phyloP scores from a whole-genome alignment of 139 green algal genomes.

The Chlorella vulgaris region DNA sequence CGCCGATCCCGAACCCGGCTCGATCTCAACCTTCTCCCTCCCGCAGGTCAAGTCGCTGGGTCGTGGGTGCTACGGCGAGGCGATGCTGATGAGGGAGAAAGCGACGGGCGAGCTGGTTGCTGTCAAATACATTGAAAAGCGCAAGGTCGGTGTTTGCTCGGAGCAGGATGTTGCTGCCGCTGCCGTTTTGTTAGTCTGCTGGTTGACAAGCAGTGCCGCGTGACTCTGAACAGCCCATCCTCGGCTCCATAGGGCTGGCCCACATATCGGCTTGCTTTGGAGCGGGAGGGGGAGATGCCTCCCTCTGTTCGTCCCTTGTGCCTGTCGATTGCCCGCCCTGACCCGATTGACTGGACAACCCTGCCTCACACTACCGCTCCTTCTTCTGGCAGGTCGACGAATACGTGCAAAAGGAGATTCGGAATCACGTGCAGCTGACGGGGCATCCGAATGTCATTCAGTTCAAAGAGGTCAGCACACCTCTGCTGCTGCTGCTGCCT shows the following conservation, averaged over 20 bases:
- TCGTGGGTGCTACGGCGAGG: neutral
- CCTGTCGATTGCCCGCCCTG: too few relatives aligned
- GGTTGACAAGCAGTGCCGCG: neutral
- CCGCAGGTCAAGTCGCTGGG: slow-evolving; percentile 2
- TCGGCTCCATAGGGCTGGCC: too few relatives aligned
- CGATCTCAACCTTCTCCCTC: too few relatives aligned
- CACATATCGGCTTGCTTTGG: too few relatives aligned
- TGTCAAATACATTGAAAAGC: neutral
- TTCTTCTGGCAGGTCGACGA: neutral
- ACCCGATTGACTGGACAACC: too few relatives aligned
- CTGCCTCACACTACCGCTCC: too few relatives aligned
- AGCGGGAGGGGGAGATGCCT: too few relatives aligned
- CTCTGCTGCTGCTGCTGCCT: neutral
- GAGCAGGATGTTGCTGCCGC: neutral
- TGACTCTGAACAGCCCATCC: neutral
- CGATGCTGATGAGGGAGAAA: neutral
- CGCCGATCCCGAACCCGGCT: too few relatives aligned
- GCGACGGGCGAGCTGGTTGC: neutral
- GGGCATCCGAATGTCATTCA: neutral
- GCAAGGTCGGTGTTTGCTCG: neutral
- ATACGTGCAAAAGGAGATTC: slow-evolving; percentile 1
- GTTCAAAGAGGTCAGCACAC: neutral
- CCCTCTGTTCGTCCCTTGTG: too few relatives aligned
- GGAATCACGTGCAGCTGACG: neutral
- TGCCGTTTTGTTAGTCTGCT: neutral